Evolutionary conservation across 2,329 filamentous ascomycete genomes (phyloP), one percentile per base, ranked within the genome.

Genomic region (Penicillium concentricum): DNA sequence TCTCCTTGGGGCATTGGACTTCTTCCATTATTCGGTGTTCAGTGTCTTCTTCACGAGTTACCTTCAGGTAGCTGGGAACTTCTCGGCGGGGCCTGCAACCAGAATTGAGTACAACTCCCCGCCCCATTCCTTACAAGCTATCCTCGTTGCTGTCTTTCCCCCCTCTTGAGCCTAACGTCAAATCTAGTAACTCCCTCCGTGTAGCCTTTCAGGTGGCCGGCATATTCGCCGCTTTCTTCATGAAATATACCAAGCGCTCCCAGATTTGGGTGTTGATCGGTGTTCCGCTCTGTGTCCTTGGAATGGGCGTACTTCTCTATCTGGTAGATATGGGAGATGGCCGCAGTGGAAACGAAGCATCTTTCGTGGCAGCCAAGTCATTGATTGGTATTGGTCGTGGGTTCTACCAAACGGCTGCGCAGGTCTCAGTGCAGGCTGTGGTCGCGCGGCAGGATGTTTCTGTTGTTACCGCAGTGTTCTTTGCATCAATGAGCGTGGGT

Each of bases 11-110:
- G 67, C 73, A 26, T 65, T 77, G 1, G 75, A 78, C 43, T 70
- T 72, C 47, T 66, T 70, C 38, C 65, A 69, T 49, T 71, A 72
- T 46, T 72, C 72, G 2, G 62, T 73, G 30, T 78, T 77, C 52
- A 72, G 72, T 0, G 65, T 75, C 1, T 77, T 78, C 60, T 76
- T 77, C 45, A 72, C 74, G 0, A 77, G 75, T 42, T 77, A 75
- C 41, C 69, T 77, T 0, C 74, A 76, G 47, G 74, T 77, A 2
- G 74, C 73, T 15, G 74, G 70, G 0, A 66, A 69, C 6, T 76
- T 73, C 20, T 68, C 65, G 3, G 66, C 75, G 0, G 75, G 71
- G 0, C 65, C 71, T 7, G 70, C 75, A 0, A 76, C 73, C 3
- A 57, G 64, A 24, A 64, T 66, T 15, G 64, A 66, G 63, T 62